phyloP scores from a whole-genome alignment of 1,284 basidiomycete genomes.

The Paramarasmius palmivorus region DNA sequence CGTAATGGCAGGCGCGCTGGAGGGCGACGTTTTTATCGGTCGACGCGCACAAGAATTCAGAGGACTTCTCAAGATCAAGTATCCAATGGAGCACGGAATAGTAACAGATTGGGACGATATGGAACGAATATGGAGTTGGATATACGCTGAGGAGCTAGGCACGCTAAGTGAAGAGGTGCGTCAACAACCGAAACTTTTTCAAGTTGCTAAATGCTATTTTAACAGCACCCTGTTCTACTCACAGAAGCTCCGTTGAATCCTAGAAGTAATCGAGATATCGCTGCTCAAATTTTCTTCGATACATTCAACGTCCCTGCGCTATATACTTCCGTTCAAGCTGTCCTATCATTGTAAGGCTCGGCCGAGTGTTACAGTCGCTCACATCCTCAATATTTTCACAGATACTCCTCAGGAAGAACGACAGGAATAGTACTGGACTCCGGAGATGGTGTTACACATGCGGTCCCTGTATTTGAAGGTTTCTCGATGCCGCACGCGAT shows the following conservation, averaged over 20 bases:
- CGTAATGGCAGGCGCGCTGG: constrained; percentile 94
- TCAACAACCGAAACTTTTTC: constrained; percentile 19
- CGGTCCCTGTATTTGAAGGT: constrained; percentile 98
- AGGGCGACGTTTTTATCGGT: constrained; percentile 93
- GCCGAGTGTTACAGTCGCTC: constrained; percentile 5
- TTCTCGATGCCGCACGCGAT: constrained; percentile 99
- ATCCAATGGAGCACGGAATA: constrained; percentile 97
- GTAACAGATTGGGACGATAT: constrained; percentile 98
- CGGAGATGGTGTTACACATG: constrained; percentile 98
- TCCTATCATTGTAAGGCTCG: constrained; percentile 82
- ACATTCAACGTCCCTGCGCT: constrained; percentile 99
- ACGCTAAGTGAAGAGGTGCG: constrained; percentile 94
- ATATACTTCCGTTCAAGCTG: constrained; percentile 97
- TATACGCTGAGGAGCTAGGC: constrained; percentile 92
- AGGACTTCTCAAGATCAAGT: constrained; percentile 94
- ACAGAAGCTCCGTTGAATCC: constrained; percentile 97
- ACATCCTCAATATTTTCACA: constrained; percentile 33
- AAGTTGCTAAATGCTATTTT: constrained; percentile 16
- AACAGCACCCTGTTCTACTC: constrained; percentile 92
- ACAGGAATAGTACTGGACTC: constrained; percentile 99
- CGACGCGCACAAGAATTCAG: constrained; percentile 91
- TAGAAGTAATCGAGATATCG: constrained; percentile 89
- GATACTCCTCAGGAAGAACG: constrained; percentile 98
- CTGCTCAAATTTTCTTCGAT: constrained; percentile 98
- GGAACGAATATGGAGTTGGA: constrained; percentile 98